Evolutionary conservation across 352 stramenopile genomes (phyloP).

Genomic region (Pythium apleroticum): DNA sequence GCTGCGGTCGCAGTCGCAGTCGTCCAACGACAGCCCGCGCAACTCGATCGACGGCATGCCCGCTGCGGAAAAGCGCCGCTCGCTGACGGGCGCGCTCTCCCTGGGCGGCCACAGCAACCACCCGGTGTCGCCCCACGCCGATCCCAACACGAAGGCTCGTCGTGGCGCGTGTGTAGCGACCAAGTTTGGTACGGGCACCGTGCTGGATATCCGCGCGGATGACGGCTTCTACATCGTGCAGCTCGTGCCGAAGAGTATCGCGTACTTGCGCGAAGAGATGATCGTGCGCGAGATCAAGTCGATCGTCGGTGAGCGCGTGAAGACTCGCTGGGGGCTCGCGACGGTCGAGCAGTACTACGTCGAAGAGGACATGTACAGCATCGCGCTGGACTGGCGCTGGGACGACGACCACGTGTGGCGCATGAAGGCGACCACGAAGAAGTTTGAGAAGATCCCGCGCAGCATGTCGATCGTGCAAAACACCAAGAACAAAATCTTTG

Average conservation of each 20-base stretch:
- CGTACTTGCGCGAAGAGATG: conserved; percentile 63
- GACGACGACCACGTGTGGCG: conserved; percentile 87
- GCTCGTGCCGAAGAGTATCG: conserved; percentile 66
- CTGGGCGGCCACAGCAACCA: conserved; percentile 13
- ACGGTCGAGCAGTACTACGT: conserved; percentile 85
- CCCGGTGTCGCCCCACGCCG: conserved; percentile 33
- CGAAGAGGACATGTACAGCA: conserved; percentile 89
- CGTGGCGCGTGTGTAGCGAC: conserved; percentile 74
- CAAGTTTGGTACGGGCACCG: conserved; percentile 69
- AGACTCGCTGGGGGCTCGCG: conserved; percentile 81
- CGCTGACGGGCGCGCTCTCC: conserved; percentile 23
- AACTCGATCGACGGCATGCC: conserved; percentile 45
- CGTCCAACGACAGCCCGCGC: conserved; percentile 26
- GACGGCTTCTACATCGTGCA: conserved; percentile 79
- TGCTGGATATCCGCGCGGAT: conserved; percentile 68
- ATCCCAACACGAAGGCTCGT: conserved; percentile 41
- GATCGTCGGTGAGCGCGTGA: conserved; percentile 80
- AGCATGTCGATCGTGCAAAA: conserved; percentile 72
- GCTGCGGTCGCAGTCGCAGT: conserved; percentile 24
- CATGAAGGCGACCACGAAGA: conserved; percentile 90
- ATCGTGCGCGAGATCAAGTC: conserved; percentile 84
- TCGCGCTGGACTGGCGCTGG: conserved; percentile 86
- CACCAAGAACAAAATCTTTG: conserved; percentile 79
- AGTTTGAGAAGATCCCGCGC: conserved; percentile 78
- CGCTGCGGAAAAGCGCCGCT: conserved; percentile 20